phyloP scores from a whole-genome alignment of 2,329 filamentous ascomycete genomes.

The Ascochyta pisi region DNA sequence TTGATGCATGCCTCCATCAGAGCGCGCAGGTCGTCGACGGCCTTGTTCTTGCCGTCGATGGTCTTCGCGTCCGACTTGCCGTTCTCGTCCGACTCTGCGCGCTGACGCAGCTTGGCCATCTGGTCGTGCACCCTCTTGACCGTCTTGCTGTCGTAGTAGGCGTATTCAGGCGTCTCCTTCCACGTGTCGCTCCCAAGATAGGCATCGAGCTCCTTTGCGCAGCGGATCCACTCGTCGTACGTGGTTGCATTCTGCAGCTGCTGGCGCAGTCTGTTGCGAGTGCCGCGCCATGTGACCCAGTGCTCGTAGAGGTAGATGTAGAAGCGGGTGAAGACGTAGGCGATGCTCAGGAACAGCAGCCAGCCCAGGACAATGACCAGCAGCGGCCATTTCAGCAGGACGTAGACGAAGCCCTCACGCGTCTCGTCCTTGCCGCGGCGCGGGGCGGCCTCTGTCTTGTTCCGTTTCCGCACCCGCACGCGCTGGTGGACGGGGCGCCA shows the following conservation, averaged over 20 bases:
- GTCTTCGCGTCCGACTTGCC: conserved; percentile 38
- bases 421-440: conserved; percentile 80
- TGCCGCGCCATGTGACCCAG: conserved; percentile 86
- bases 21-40: conserved; percentile 76
- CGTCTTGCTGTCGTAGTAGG: conserved; percentile 88
- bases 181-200: conserved; percentile 82
- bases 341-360: conserved; percentile 74
- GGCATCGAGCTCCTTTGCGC: conserved; percentile 78
- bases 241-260: conserved; percentile 74
- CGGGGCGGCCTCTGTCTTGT: conserved; percentile 48
- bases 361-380: conserved; percentile 80
- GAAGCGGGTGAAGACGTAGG: conserved; percentile 80
- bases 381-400: conserved; percentile 89
- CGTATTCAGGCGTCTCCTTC: conserved; percentile 75
- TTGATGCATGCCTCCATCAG: conserved; percentile 92
- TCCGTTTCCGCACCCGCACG: conserved; percentile 62
- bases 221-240: conserved; percentile 83
- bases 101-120: conserved; percentile 67
- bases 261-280: conserved; percentile 72
- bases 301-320: conserved; percentile 96
- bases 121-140: conserved; percentile 79
- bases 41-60: conserved; percentile 48
- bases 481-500: conserved; percentile 88
- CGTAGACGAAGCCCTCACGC: conserved; percentile 89
- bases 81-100: conserved; percentile 63